Conservation (phyloP, 2,329 filamentous ascomycete genomes). For the Hirsutella thompsonii region DNA sequence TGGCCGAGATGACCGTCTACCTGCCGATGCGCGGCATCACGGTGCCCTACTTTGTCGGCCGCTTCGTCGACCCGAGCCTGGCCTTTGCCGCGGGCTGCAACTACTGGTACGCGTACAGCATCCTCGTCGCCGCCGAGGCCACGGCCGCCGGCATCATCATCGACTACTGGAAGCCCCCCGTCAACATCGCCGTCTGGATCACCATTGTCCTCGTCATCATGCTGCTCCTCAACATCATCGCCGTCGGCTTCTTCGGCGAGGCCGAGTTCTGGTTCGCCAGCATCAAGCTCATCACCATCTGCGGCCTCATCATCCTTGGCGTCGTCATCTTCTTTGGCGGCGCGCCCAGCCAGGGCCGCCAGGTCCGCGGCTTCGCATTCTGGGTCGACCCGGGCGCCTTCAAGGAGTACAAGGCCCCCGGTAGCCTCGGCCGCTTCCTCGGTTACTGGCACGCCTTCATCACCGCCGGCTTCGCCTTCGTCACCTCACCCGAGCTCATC, state of each 20-base stretch:
- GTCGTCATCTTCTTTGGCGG: slow-evolving; percentile 44
- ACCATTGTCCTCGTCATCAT: slow-evolving; percentile 41
- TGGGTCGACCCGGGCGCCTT: slow-evolving; percentile 30
- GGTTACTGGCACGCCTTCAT: slow-evolving; percentile 45
- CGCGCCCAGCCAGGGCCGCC: slow-evolving; percentile 32
- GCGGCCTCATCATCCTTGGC: slow-evolving; percentile 42
- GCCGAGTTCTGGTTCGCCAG: slow-evolving; percentile 49
- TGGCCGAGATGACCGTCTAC: slow-evolving; percentile 42
- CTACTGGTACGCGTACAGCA: slow-evolving; percentile 50
- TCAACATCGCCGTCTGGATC: slow-evolving; percentile 46
- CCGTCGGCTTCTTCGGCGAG: slow-evolving; percentile 45
- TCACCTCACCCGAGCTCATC: slow-evolving; percentile 49
- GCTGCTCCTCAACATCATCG: slow-evolving; percentile 41
- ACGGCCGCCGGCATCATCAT: slow-evolving; percentile 45
- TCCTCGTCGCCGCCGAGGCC: slow-evolving; percentile 44
- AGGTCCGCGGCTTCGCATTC: slow-evolving; percentile 29
- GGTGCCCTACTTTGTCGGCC: slow-evolving; percentile 40
- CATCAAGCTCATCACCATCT: slow-evolving; percentile 46
- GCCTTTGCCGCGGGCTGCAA: slow-evolving; percentile 48
- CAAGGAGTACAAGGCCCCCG: slow-evolving; percentile 30
- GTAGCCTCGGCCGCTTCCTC: slow-evolving; percentile 39
- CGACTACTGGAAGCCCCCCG: slow-evolving; percentile 43
- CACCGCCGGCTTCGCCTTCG: slow-evolving; percentile 48
- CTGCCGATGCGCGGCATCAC: slow-evolving; percentile 44
- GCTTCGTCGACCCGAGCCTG: slow-evolving; percentile 41